These are phyloP conservation scores for Sungouiozyma ichnusensis DNA, from an alignment of 805 yeast genomes.

Conservation along the genomic window DNA sequence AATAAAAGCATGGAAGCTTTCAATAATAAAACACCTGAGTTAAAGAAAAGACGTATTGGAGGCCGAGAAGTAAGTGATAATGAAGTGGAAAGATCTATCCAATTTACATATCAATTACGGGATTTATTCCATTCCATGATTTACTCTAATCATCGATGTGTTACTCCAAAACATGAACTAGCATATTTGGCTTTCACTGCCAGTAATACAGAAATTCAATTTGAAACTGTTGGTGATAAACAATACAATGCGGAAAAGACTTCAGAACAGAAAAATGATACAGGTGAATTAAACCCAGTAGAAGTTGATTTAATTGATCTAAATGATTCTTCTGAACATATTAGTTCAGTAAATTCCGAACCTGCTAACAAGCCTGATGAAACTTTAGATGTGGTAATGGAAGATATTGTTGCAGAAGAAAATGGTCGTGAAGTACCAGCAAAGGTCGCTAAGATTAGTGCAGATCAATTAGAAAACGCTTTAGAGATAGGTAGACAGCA, in stretches of 20 bases:
- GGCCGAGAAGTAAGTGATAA: slow-evolving; percentile 71
- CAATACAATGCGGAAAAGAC: background rate
- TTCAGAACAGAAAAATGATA: background rate
- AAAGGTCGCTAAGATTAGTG: slow-evolving; percentile 28
- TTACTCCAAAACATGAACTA: slow-evolving; percentile 72
- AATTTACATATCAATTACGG: slow-evolving; percentile 65
- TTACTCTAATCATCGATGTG: slow-evolving; percentile 47
- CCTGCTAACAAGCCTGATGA: background rate
- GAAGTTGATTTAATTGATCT: background rate
- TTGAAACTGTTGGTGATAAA: slow-evolving; percentile 24
- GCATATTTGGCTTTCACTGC: slow-evolving; percentile 84
- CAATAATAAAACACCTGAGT: slow-evolving; percentile 11
- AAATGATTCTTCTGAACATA: background rate
- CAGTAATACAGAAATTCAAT: slow-evolving; percentile 53
- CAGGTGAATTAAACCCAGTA: background rate
- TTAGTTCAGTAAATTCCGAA: background rate
- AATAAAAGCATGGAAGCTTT: slow-evolving; percentile 29
- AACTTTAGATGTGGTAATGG: background rate
- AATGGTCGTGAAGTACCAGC: slow-evolving; percentile 14
- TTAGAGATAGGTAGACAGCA: slow-evolving; percentile 84
- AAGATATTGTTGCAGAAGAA: slow-evolving; percentile 4
- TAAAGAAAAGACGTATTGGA: slow-evolving; percentile 57
- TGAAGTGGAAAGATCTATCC: slow-evolving; percentile 73
- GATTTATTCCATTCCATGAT: slow-evolving; percentile 63
- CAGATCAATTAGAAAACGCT: slow-evolving; percentile 64